These are phyloP conservation scores for Solanum chiquidenum DNA, from an alignment of 257 asterid genomes.

Conservation along the genomic window DNA sequence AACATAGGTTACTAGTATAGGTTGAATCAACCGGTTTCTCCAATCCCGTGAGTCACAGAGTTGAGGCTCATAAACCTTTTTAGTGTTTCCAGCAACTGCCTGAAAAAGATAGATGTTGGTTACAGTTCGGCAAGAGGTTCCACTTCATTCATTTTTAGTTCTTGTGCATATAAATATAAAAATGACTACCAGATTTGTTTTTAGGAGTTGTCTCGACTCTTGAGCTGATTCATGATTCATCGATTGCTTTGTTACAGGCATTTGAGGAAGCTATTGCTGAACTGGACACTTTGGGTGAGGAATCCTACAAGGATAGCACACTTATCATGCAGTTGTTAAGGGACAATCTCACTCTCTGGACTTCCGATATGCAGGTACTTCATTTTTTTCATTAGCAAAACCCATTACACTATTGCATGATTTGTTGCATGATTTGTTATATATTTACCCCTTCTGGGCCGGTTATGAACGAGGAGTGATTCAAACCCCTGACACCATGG, in stretches of 20 bases:
- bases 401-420: neutral
- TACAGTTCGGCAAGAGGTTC: neutral
- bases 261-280: constrained; percentile 66
- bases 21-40: neutral
- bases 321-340: constrained; percentile 66
- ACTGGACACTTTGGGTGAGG: constrained; percentile 58
- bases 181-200: neutral
- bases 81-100: neutral
- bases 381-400: neutral
- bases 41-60: neutral
- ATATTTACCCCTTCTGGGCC: neutral
- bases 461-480: neutral
- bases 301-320: constrained; percentile 61
- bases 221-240: neutral
- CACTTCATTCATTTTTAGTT: neutral
- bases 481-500: neutral
- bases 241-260: constrained; percentile 17
- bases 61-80: neutral
- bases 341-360: constrained; percentile 72
- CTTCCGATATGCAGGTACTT: constrained; percentile 58
- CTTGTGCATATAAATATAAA: neutral
- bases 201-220: neutral
- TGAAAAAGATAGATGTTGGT: neutral
- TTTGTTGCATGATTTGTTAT: neutral
- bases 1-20: neutral